Evolutionary conservation across 441 rosid genomes (phyloP), one percentile per base, ranked within the genome.

Genomic region (Daphne laureola): DNA sequence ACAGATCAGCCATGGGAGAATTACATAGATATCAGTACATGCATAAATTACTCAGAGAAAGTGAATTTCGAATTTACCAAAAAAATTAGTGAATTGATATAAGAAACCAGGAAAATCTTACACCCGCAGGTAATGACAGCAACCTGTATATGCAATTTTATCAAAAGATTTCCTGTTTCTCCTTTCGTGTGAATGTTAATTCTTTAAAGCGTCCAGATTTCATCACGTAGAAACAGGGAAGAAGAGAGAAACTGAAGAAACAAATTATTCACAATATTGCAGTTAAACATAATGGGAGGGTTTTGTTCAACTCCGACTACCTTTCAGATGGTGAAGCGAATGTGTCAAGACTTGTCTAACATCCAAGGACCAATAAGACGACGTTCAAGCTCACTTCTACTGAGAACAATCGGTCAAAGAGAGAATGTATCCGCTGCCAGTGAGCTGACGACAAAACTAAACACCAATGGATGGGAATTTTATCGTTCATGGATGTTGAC

Each of bases 401-500:
- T 31, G 9, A 31, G 36, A 31, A 31, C 36, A 9, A 31, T 3
- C 36, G 6, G 36, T 9, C 7, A 31, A 8, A 31, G 36, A 31
- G 9, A 8, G 9, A 31, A 31, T 31, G 7, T 3, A 31, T 8
- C 36, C 36, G 36, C 36, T 1, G 9, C 36, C 36, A 9, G 36
- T 9, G 36, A 31, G 36, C 9, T 31, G 36, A 31, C 8, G 25
- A 21, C 0, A 21, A 4, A 21, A 2, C 3, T 21, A 21, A 21
- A 21, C 1, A n/a, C 25, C 3, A 4, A 21, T 21, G 1, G 25
- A 21, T 21, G 3, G 25, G 25, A 21, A 21, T n/a, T n/a, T n/a
- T n/a, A n/a, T n/a, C 94, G 89, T 62, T 88, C 96, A 40, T 88
- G 96, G 65, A 88, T 88, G 72, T 94, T 91, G 75, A 88, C 96